phyloP scores from a whole-genome alignment of 345 rosid species.

The Linum lewisii region DNA sequence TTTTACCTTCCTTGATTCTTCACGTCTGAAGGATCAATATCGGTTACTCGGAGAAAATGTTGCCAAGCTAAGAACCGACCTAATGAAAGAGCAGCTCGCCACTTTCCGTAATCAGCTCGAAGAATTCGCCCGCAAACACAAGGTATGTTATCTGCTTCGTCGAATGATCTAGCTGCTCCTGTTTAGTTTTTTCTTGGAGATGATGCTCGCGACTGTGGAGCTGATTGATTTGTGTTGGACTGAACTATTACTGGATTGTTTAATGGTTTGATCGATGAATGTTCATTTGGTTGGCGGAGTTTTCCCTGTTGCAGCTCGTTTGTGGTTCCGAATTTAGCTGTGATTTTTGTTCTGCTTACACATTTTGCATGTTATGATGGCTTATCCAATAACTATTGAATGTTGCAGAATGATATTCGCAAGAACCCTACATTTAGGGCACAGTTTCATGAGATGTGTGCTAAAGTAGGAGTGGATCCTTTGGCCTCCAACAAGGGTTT shows the following conservation, averaged over 20 bases:
- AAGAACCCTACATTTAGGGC: conserved; percentile 73
- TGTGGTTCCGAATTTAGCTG: background rate
- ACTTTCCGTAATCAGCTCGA: conserved; percentile 81
- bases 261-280: too few relatives aligned
- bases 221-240: too few relatives aligned
- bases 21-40: conserved; percentile 51
- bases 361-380: conserved; percentile 1
- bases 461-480: conserved; percentile 94
- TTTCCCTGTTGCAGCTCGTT: too few relatives aligned
- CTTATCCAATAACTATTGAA: conserved; percentile 1
- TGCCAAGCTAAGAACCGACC: conserved; percentile 74
- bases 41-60: conserved; percentile 82
- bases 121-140: conserved; percentile 88
- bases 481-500: conserved; percentile 88
- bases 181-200: background rate
- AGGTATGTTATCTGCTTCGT: conserved; percentile 30
- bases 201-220: background rate
- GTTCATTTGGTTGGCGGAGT: too few relatives aligned
- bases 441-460: conserved; percentile 83
- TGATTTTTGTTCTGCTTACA: background rate
- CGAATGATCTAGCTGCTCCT: background rate
- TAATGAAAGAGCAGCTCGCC: conserved; percentile 93
- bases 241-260: too few relatives aligned
- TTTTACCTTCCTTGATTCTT: background rate
- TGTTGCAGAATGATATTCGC: conserved; percentile 66